Evolutionary conservation across 176 grass and related monocot species (phyloP).

Genomic region (Carex littledalei): DNA sequence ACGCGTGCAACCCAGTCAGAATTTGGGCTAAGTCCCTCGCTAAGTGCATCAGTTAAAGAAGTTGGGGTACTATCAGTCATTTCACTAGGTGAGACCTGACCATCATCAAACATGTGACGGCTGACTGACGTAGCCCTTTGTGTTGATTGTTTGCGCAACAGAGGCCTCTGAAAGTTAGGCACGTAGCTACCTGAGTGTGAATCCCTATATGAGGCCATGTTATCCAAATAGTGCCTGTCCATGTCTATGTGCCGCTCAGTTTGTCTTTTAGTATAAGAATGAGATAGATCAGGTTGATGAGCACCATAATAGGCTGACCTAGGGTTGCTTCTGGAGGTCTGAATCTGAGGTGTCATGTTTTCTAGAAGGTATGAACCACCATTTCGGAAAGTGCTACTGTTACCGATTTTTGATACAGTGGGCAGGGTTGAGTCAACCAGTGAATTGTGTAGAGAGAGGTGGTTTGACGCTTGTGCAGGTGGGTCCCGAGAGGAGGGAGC

Average conservation of each 20-base stretch:
- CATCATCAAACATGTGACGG: conserved; percentile 59
- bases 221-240: conserved; percentile 71
- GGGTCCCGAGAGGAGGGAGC: conserved; percentile 85
- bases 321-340: conserved; percentile 47
- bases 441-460: conserved; percentile 50
- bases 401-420: conserved; percentile 39
- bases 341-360: conserved; percentile 44
- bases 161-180: conserved; percentile 83
- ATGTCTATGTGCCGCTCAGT: conserved; percentile 55
- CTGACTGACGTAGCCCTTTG: conserved; percentile 59
- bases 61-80: conserved; percentile 52
- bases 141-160: conserved; percentile 77
- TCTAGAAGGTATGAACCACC: conserved; percentile 56
- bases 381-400: conserved; percentile 48
- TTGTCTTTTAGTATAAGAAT: conserved; percentile 69
- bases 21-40: conserved; percentile 60
- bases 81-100: conserved; percentile 54
- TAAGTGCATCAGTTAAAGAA: conserved; percentile 68
- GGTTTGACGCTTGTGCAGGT: conserved; percentile 59
- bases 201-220: conserved; percentile 52
- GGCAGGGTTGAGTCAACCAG: conserved; percentile 60
- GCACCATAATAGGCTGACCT: conserved; percentile 67
- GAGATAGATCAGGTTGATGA: conserved; percentile 53
- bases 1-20: conserved; percentile 93
- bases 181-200: conserved; percentile 40